These are phyloP conservation scores for Boletus pseudo-olivaceus DNA, from an alignment of 768 basidiomycete genomes.

Conservation along the genomic window DNA sequence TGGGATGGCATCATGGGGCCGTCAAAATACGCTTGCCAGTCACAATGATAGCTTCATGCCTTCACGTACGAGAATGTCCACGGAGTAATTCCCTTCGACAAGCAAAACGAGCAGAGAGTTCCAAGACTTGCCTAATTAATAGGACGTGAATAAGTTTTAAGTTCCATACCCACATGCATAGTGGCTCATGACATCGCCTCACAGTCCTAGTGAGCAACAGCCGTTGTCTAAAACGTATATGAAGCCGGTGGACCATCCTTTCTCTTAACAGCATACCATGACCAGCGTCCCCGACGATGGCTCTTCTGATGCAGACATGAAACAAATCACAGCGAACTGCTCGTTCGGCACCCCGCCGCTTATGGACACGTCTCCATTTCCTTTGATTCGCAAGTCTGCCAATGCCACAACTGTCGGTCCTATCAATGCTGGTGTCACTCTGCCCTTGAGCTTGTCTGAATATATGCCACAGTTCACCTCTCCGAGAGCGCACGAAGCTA, in stretches of 20 bases:
- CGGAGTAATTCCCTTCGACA: too few species aligned
- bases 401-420: neutral
- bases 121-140: conserved; percentile 1
- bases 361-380: neutral
- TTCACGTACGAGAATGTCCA: too few species aligned
- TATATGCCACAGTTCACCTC: neutral
- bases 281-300: conserved; percentile 29
- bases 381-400: neutral
- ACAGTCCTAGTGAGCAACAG: neutral
- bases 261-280: conserved; percentile 20
- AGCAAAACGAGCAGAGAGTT: neutral
- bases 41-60: too few species aligned
- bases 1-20: neutral
- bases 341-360: neutral
- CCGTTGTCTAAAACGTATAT: conserved; percentile 12
- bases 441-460: neutral
- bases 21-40: too few species aligned
- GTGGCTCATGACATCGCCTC: neutral
- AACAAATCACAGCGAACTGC: conserved; percentile 1
- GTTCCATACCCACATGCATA: neutral
- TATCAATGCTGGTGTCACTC: neutral
- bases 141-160: neutral
- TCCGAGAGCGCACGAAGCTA: neutral
- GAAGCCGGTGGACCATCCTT: conserved; percentile 9
- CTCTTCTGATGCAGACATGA: conserved; percentile 30